These are phyloP conservation scores for Lasiosphaeria hispida DNA, from an alignment of 495 filamentous ascomycete genomes.

Conservation along the genomic window DNA sequence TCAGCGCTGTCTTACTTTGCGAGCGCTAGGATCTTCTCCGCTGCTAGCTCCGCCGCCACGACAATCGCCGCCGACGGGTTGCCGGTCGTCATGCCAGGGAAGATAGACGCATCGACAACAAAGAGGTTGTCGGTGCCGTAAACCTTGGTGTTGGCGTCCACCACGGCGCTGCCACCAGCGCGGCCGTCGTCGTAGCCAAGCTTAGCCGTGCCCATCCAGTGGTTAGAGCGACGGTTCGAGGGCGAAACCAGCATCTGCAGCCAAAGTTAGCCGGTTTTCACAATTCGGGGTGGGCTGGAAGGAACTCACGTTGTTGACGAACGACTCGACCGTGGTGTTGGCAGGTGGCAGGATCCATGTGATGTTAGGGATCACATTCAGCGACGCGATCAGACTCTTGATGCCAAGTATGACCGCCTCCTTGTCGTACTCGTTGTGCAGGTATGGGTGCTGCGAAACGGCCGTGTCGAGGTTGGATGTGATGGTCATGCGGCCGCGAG, in stretches of 20 bases:
- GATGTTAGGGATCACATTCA: constrained; percentile 54
- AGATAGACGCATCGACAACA: constrained; percentile 63
- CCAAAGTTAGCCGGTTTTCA: not conserved
- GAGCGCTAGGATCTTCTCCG: constrained; percentile 32
- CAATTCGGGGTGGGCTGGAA: not conserved
- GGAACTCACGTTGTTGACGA: constrained; percentile 43
- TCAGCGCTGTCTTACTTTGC: not conserved
- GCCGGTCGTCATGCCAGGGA: constrained; percentile 59
- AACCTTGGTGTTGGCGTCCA: constrained; percentile 67
- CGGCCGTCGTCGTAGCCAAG: constrained; percentile 67
- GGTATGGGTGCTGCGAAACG: constrained; percentile 53
- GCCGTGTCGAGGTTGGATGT: constrained; percentile 50
- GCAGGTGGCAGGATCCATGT: constrained; percentile 53
- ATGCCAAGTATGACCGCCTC: constrained; percentile 54
- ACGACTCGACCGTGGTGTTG: constrained; percentile 52
- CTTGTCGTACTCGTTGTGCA: constrained; percentile 49
- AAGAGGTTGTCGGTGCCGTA: constrained; percentile 72
- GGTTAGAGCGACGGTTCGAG: constrained; percentile 62
- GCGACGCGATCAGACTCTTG: constrained; percentile 55
- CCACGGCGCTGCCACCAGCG: constrained; percentile 59
- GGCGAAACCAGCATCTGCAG: constrained; percentile 47
- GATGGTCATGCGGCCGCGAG: constrained; percentile 61
- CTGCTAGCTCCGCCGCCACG: constrained; percentile 55
- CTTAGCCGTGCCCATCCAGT: constrained; percentile 65
- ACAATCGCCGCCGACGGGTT: constrained; percentile 63